A percentile compares a stretch with the other conserved stretches of the same genome.
Conservation (phyloP, 2,329 filamentous ascomycete species). For the Hortaea werneckii region DNA sequence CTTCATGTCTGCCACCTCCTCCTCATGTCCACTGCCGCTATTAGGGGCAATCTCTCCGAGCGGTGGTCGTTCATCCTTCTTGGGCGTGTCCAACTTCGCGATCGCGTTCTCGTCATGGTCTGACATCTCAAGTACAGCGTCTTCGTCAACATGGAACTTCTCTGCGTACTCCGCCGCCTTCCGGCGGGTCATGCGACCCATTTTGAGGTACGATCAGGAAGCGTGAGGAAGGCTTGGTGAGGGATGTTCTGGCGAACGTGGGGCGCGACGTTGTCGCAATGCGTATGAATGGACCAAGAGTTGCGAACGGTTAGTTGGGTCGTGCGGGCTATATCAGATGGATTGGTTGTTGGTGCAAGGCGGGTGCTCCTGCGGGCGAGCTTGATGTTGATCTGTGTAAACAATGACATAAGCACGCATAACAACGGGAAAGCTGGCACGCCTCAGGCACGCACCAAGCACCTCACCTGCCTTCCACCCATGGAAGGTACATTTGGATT, state of each 20-base stretch:
- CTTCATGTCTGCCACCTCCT: slow-evolving; percentile 13
- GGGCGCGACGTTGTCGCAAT: no score
- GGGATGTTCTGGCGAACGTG: no score
- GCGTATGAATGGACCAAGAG: no score
- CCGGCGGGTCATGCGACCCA: slow-evolving; percentile 33
- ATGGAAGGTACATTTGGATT: no score
- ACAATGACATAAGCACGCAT: background rate
- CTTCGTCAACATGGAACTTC: slow-evolving; percentile 27
- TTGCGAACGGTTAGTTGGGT: no score
- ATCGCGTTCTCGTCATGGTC: slow-evolving; percentile 27
- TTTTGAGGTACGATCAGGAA: background rate
- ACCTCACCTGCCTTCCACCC: no score
- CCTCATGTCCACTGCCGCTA: slow-evolving; percentile 14
- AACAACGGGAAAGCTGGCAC: background rate
- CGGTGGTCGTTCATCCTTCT: slow-evolving; percentile 23
- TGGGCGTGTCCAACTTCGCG: slow-evolving; percentile 15
- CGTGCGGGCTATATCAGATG: no score
- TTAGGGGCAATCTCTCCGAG: slow-evolving; percentile 33
- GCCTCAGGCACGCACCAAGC: no score
- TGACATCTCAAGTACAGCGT: slow-evolving; percentile 22
- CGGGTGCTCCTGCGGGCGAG: background rate
- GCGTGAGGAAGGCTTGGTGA: background rate
- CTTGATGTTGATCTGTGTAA: background rate
- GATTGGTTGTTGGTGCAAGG: background rate
- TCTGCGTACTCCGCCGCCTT: slow-evolving; percentile 30